Conservation (phyloP, 2,329 filamentous ascomycete species). For the Aspergillus tanneri region DNA sequence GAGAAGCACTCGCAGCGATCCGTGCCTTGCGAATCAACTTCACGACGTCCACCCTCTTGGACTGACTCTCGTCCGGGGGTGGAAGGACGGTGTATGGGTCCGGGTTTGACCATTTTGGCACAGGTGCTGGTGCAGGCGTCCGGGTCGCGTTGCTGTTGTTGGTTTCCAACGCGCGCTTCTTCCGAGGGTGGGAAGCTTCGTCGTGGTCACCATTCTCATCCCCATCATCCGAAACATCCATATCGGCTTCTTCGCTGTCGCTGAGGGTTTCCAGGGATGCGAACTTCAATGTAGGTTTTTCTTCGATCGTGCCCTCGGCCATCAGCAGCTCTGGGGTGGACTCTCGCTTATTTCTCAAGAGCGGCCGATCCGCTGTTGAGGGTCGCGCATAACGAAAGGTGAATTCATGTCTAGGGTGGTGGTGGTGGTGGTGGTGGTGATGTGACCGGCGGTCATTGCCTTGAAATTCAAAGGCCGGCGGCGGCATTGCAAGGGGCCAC, state of each 20-base stretch:
- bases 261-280: constrained; percentile 40
- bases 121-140: constrained; percentile 30
- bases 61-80: constrained; percentile 68
- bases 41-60: constrained; percentile 82
- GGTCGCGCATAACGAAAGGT: constrained; percentile 41
- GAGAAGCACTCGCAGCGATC: constrained; percentile 53
- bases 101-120: constrained; percentile 90
- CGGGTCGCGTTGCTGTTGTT: constrained; percentile 16
- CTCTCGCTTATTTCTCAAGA: constrained; percentile 36
- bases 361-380: constrained; percentile 39
- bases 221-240: constrained; percentile 49
- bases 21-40: constrained; percentile 89
- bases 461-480: constrained; percentile 36
- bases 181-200: constrained; percentile 36
- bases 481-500: constrained; percentile 17
- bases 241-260: constrained; percentile 48
- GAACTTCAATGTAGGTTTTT: constrained; percentile 35
- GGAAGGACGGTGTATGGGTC: constrained; percentile 89
- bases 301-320: constrained; percentile 22
- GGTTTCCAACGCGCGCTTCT: constrained; percentile 36
- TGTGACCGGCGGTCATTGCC: constrained; percentile 30
- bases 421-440: no score
- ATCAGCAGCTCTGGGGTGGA: constrained; percentile 38
- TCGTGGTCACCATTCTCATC: constrained; percentile 40
- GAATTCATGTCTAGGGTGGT: constrained; percentile 34